Base-by-base conservation (phyloP, 495 filamentous ascomycete genomes). In the Tuber indicum region DNA sequence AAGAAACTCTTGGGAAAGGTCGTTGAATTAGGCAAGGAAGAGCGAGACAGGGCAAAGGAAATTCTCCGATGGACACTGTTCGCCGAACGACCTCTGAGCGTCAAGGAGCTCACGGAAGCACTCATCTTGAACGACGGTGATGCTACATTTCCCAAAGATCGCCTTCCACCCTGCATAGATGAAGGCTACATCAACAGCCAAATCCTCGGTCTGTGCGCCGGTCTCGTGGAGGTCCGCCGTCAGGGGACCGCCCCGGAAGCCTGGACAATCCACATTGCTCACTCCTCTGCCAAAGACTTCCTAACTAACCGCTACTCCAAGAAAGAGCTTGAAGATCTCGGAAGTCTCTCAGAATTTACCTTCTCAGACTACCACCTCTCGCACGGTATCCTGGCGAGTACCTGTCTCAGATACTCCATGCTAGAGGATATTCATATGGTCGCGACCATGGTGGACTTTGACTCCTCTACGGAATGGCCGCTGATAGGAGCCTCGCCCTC, bases 51-150 rank as follows among this genome's bases (percentile, higher is more conserved):
- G 16, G 78, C 82, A 6, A 79, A 73, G 39, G 74, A 76, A 43
- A 82, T 84, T 7, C 62, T 84, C 12, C 74, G 83, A 41, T 83
- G 81, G 83, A 74, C 82, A 21, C 58, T 83, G 16, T 84, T 83
- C 70, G 77, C 83, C 26, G 26, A 82, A 23, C 76, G 80, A 12
- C 83, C 83, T 32, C 82, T 84, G 16, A 82, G 77, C 0, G 81
- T 84, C 12, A 69, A 72, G 39, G 83, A 84, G 70, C 69, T 84
- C n/a, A 66, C 79, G 17, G 81, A 84, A 66, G 73, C 74, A 16
- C 74, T 84, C 26, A 49, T 72, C 32, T n/a, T 78, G 6, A 76
- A 78, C 26, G 76, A 77, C 36, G 32, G n/a, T 47, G 44, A 75
- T 26, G 72, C 75, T 0, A 45, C n/a, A 16, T 81, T 77, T 9